Base-by-base conservation (phyloP, 106 monocot species). In the Xerophyta viscosa region DNA sequence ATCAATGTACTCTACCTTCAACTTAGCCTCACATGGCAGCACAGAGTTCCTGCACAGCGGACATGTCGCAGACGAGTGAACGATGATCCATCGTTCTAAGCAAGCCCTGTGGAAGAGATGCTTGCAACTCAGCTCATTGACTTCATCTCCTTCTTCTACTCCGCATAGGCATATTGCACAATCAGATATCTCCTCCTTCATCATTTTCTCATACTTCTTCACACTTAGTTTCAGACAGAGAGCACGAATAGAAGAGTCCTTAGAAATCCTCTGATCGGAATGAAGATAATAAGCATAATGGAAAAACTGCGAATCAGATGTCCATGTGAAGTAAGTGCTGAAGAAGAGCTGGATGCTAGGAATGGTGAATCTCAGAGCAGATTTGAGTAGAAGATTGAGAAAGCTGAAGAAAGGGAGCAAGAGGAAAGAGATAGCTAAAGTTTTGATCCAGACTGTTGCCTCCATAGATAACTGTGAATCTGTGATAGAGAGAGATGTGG, bases 21-120 rank as follows among this genome's bases (percentile, higher is more conserved):
- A 8, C 22, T 62, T 30, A 0, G 24, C 17, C 9, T 30, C 69
- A 11, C 13, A 31, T 14, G 63, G 27, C 29, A 48, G 20, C 31
- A 70, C 27, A 19, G 70, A 24, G 18, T 33, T 21, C 23, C 76
- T 31, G 15, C 76, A 77, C 4, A 77, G 59, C 12, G 76, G 76
- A 24, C 76, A 77, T 3, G 60, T 66, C 2, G 54, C 45, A 12
- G 48, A 45, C 4, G 54, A 53, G 33, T 39, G 46, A 26, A 39
- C 52, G 21, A 39, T 39, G 15, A 77, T 24, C 70, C 76, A 77
- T 27, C 46, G 18, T 36, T 70, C 70, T 22, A 77, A 45, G 48
- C 76, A 77, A 5, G n/a, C 20, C 17, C 64, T 49, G 53, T 77
- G 76, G 48, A 77, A 77, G 4, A 77, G 54, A 28, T 77, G 76